Evolutionary conservation across 73 alveolate species (phyloP), one percentile per base, ranked within the genome.

Genomic region (Paramecium tetraurelia): DNA sequence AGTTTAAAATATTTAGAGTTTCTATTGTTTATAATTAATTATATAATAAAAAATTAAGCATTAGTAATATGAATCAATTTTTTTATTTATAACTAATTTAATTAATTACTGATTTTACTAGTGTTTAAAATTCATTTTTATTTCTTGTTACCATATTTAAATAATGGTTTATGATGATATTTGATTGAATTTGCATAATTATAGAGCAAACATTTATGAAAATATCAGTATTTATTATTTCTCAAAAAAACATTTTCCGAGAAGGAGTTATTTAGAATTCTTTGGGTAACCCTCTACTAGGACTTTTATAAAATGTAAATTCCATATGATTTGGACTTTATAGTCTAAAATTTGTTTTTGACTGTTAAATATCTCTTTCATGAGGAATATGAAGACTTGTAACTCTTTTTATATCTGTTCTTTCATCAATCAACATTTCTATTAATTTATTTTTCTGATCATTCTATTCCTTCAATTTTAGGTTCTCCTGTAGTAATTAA

Each of bases 271-370:
- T 63, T 63, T 63, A 63, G 84, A 63, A 63, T 63, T 63, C 84
- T 63, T 63, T 63, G 12, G 84, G 84, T 63, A 63, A 33, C 3
- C 24, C 41, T 63, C 46, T 63, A 27, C 84, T 63, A 12, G 84
- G 84, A 63, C 84, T 63, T 63, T 63, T 63, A 63, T 63, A 63
- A 63, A 63, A 63, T 63, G 84, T 63, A 63, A 63, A 63, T 63
- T 63, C 84, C 84, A 63, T 63, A 63, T 27, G 46, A 63, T 63
- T 63, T 31, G 84, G 84, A 63, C 84, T 63, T 12, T 14, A 27
- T 12, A 63, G 84, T 63, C 84, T 63, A 63, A 31, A 33, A 63
- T 33, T 63, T 63, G 84, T 63, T 63, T 53, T 63, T 63, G 84
- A 63, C 84, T 63, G 84, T 63, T 63, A 63, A 33, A 63, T 63